A percentile compares a stretch with the other conserved stretches of the same genome.
Evolutionary conservation across 768 basidiomycete species (phyloP).

Genomic region (Tylopilus sp.): DNA sequence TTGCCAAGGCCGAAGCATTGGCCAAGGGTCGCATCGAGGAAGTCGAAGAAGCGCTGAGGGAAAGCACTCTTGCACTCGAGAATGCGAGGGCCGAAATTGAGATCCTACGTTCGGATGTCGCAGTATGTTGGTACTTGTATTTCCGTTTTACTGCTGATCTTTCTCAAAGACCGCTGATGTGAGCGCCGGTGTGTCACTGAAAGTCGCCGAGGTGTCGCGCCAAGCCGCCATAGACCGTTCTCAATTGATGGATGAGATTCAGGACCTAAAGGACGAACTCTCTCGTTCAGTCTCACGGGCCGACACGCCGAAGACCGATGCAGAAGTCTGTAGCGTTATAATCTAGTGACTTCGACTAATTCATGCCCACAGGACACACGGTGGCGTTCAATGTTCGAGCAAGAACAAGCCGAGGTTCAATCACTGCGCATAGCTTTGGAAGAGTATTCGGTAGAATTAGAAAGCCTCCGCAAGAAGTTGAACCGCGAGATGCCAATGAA

Average conservation of each 20-base stretch:
- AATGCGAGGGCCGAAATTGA: constrained; percentile 91
- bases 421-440: constrained; percentile 34
- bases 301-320: constrained; percentile 15
- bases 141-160: constrained; percentile 9
- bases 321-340: constrained; percentile 13
- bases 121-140: constrained; percentile 45
- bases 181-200: constrained; percentile 41
- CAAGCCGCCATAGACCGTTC: constrained; percentile 49
- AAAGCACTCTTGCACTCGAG: constrained; percentile 85
- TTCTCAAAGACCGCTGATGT: constrained; percentile 45
- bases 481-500: constrained; percentile 55
- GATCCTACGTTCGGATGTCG: constrained; percentile 63
- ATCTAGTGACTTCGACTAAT: constrained; percentile 1
- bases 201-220: constrained; percentile 45
- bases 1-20: constrained; percentile 56
- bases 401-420: constrained; percentile 30
- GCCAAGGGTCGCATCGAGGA: constrained; percentile 73
- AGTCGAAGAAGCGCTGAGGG: constrained; percentile 84
- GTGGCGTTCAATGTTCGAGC: constrained; percentile 30
- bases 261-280: constrained; percentile 45
- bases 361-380: constrained; percentile 16
- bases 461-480: constrained; percentile 52
- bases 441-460: constrained; percentile 49
- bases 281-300: constrained; percentile 28
- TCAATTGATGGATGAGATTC: constrained; percentile 54